These are phyloP conservation scores for Gnomoniopsis smithogilvyi DNA, from an alignment of 2,329 filamentous ascomycete species.

Conservation along the genomic window DNA sequence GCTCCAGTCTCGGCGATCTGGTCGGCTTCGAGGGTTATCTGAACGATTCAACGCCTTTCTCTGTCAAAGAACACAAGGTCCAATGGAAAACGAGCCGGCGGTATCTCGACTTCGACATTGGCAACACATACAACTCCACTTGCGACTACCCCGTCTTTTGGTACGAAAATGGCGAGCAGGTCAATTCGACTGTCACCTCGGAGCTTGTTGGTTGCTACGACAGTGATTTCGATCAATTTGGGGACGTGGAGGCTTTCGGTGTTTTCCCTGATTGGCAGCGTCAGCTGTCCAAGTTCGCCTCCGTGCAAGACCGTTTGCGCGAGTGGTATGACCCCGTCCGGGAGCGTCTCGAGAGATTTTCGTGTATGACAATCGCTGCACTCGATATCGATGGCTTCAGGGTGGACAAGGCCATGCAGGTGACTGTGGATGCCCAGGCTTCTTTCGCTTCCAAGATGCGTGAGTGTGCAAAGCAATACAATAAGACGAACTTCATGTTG, in stretches of 20 bases:
- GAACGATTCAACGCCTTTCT: conserved; percentile 55
- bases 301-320: conserved; percentile 62
- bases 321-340: conserved; percentile 59
- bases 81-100: conserved; percentile 49
- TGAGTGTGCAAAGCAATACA: conserved; percentile 49
- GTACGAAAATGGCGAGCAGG: conserved; percentile 51
- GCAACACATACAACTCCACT: conserved; percentile 48
- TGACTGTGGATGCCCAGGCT: conserved; percentile 55
- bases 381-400: conserved; percentile 64
- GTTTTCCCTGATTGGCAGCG: conserved; percentile 60
- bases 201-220: conserved; percentile 53
- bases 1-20: conserved; percentile 50
- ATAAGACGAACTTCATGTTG: conserved; percentile 62
- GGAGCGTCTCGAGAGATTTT: conserved; percentile 55
- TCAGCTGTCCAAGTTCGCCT: conserved; percentile 62
- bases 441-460: conserved; percentile 54
- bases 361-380: conserved; percentile 57
- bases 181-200: conserved; percentile 41
- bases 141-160: conserved; percentile 60
- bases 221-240: conserved; percentile 60
- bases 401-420: conserved; percentile 61
- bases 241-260: conserved; percentile 60
- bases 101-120: conserved; percentile 56
- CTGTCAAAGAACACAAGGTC: conserved; percentile 51
- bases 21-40: conserved; percentile 59